These are phyloP conservation scores for Calonectria crousiana DNA, from an alignment of 2,329 filamentous ascomycete species.

Conservation along the genomic window DNA sequence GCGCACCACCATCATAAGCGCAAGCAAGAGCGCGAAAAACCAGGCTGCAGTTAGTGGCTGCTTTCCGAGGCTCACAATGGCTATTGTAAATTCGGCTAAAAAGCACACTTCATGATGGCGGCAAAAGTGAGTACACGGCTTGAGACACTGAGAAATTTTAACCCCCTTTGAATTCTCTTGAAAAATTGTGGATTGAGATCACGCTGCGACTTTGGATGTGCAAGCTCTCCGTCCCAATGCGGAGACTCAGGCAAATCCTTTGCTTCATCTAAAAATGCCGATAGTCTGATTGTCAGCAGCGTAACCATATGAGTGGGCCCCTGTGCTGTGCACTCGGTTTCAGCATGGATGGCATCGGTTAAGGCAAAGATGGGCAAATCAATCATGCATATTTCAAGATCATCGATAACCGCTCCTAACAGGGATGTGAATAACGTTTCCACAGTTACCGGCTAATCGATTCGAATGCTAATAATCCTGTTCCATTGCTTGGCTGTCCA, in stretches of 20 bases:
- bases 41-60: neutral
- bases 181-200: neutral
- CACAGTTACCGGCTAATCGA: neutral
- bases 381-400: conserved; percentile 6
- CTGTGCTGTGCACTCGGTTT: neutral
- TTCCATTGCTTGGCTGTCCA: no score
- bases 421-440: neutral
- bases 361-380: neutral
- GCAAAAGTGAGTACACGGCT: neutral
- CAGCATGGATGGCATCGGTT: conserved; percentile 3
- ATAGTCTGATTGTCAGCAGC: neutral
- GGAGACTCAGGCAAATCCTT: neutral
- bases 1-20: neutral
- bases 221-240: no score
- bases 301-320: neutral
- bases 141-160: no score
- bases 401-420: neutral
- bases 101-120: neutral
- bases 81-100: neutral
- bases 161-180: neutral
- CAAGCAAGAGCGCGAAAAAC: neutral
- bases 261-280: neutral
- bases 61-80: neutral
- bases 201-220: neutral
- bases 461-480: neutral